Percentiles rank a stretch among this genome's conserved stretches.
phyloP scores from a whole-genome alignment of 2,329 filamentous ascomycete species.

The Zymoseptoria ardabiliae region DNA sequence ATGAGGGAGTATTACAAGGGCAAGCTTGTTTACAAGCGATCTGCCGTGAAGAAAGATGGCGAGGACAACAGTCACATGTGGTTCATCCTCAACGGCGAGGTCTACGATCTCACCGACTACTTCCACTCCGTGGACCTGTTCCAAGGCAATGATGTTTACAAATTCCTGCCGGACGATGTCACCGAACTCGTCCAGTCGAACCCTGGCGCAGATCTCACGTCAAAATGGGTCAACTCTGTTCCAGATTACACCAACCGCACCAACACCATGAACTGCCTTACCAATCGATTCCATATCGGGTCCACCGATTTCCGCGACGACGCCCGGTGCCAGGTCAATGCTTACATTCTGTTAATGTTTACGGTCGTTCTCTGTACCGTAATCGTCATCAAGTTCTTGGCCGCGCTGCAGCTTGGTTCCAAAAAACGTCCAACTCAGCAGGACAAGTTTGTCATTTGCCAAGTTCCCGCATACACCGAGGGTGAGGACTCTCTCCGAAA shows the following conservation, averaged over 20 bases:
- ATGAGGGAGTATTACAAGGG: conserved; percentile 87
- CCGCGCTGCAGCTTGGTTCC: conserved; percentile 86
- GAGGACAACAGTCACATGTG: conserved; percentile 62
- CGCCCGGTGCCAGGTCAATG: conserved; percentile 75
- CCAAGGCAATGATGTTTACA: conserved; percentile 50
- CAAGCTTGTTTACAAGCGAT: conserved; percentile 64
- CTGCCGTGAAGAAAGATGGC: conserved; percentile 58
- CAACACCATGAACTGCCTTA: conserved; percentile 74
- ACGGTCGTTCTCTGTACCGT: conserved; percentile 75
- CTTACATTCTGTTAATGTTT: conserved; percentile 81
- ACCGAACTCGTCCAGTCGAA: conserved; percentile 64
- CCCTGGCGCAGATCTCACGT: conserved; percentile 70
- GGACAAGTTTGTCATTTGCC: conserved; percentile 98
- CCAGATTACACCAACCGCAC: conserved; percentile 46
- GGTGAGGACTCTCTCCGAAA: conserved; percentile 92
- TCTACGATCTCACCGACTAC: conserved; percentile 92
- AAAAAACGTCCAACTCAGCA: conserved; percentile 84
- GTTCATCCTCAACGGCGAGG: conserved; percentile 65
- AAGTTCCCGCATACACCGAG: conserved; percentile 96
- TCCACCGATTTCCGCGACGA: conserved; percentile 75
- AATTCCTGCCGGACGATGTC: conserved; percentile 65
- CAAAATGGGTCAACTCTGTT: conserved; percentile 49
- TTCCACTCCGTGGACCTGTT: conserved; percentile 63
- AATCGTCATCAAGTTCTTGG: conserved; percentile 80
- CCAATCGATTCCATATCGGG: conserved; percentile 76